Base-by-base conservation (phyloP, 352 stramenopile species). In the Globisporangium orthogonon region DNA sequence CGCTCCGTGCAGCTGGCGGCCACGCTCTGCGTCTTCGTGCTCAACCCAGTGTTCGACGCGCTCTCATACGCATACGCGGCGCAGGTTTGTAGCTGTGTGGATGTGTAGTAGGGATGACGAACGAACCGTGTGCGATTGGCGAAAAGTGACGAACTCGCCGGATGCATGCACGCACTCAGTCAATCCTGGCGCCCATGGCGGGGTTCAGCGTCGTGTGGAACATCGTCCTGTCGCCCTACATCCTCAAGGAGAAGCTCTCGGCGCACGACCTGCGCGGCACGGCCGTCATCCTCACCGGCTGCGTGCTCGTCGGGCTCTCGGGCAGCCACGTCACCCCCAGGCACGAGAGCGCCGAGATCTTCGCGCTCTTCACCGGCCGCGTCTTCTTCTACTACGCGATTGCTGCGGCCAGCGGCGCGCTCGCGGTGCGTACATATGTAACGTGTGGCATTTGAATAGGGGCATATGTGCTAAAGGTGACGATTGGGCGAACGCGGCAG, bases 151-250 rank as follows among this genome's bases (percentile, higher is more conserved):
- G 23, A 23, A 23, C 23, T 23, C 23, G 23, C 23, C 23, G 23
- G 23, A 23, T 39, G 31, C 31, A 37, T 50, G 17, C 29, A 37
- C 33, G 30, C 54, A 17, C 30, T n/a, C 45, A 94, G 78, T 92
- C 82, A 23, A 91, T 94, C 51, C 69, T 94, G 43, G 84, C 84
- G 18, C 84, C 84, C 2, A 94, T 94, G 84, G 82, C 84, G 2
- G 84, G 84, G 46, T 94, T 89, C 63, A 94, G 84, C 52, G 84
- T 94, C 46, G 82, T 94, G 46, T 94, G 84, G 84, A 94, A 94
- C 55, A 92, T 94, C 52, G 66, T 94, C 18, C 61, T 94, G 14
- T 82, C 84, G 51, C 84, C 84, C 5, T 94, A 89, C 60, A 67
- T 94, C 30, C 74, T 94, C 10, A 71, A 87, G 31, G 84, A 94